Percentiles rank a stretch among this genome's conserved stretches.
phyloP scores from a whole-genome alignment of 257 asterid genomes.

The Solanum bulbocastanum region DNA sequence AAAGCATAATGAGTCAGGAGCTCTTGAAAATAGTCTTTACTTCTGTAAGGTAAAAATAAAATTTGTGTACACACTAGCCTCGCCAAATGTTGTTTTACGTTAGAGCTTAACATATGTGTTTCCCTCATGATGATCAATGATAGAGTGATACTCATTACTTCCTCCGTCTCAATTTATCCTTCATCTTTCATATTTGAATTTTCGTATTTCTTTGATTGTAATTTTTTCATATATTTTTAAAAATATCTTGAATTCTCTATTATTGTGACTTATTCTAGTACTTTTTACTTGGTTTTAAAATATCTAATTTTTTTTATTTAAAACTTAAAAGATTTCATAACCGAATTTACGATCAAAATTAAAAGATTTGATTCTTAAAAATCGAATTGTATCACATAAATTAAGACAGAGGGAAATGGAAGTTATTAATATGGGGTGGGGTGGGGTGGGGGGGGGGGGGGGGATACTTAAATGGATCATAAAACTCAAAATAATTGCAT shows the following conservation, averaged over 20 bases:
- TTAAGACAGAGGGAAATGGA: background rate
- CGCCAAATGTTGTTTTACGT: background rate
- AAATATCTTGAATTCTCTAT: background rate
- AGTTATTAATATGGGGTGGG: background rate
- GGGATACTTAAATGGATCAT: no score
- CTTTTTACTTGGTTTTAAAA: background rate
- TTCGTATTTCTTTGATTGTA: background rate
- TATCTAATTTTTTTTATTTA: no score
- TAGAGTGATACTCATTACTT: background rate
- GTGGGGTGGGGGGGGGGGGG: no score
- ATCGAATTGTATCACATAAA: accelerated
- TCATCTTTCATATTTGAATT: background rate
- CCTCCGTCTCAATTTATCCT: background rate
- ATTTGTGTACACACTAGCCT: background rate
- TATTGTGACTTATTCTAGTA: background rate
- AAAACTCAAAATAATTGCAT: no score
- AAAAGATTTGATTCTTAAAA: background rate
- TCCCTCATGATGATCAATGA: background rate
- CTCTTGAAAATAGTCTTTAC: background rate
- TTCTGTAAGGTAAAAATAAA: background rate
- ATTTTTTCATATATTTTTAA: background rate
- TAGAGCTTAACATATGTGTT: background rate
- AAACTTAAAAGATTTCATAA: background rate
- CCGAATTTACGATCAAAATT: background rate
- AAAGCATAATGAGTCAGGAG: background rate